phyloP scores from a whole-genome alignment of 2,329 filamentous ascomycete genomes.

The Aspergillus spinulosporus region DNA sequence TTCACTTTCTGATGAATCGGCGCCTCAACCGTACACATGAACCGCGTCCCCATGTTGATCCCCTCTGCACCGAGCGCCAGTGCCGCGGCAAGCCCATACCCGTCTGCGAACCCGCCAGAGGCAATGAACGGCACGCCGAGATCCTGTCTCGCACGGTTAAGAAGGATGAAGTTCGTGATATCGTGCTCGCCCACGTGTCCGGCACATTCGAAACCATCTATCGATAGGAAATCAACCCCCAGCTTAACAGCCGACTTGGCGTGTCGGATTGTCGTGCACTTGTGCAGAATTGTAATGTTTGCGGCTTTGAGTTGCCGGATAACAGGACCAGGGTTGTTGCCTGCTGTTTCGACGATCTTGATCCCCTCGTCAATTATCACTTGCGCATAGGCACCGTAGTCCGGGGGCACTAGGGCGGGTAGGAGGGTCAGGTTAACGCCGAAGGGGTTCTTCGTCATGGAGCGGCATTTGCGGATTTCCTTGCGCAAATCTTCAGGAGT shows the following conservation, averaged over 20 bases:
- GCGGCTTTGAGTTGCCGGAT: conserved; percentile 84
- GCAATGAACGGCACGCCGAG: conserved; percentile 90
- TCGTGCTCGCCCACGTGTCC: conserved; percentile 61
- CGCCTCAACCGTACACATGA: conserved; percentile 93
- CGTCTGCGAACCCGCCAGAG: conserved; percentile 92
- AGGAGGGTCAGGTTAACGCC: conserved; percentile 94
- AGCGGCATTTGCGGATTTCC: conserved; percentile 84
- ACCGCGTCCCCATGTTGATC: conserved; percentile 97
- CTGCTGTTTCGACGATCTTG: conserved; percentile 87
- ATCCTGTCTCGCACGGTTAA: conserved; percentile 79
- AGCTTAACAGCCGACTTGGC: conserved; percentile 89
- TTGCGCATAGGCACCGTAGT: conserved; percentile 89
- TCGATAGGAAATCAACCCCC: conserved; percentile 93
- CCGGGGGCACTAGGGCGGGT: conserved; percentile 81
- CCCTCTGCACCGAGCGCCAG: conserved; percentile 86
- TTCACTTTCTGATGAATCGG: conserved; percentile 95
- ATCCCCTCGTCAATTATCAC: conserved; percentile 92
- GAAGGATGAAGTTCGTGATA: conserved; percentile 62
- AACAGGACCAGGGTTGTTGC: conserved; percentile 85
- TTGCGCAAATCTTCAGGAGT: conserved; percentile 87
- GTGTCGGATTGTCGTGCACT: conserved; percentile 95
- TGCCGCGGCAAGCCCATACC: conserved; percentile 87
- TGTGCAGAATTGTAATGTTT: conserved; percentile 81
- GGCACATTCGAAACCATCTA: conserved; percentile 97
- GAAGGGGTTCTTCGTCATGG: conserved; percentile 66